Conservation (phyloP, 257 asterid species). For the Rauvolfia tetraphylla region DNA sequence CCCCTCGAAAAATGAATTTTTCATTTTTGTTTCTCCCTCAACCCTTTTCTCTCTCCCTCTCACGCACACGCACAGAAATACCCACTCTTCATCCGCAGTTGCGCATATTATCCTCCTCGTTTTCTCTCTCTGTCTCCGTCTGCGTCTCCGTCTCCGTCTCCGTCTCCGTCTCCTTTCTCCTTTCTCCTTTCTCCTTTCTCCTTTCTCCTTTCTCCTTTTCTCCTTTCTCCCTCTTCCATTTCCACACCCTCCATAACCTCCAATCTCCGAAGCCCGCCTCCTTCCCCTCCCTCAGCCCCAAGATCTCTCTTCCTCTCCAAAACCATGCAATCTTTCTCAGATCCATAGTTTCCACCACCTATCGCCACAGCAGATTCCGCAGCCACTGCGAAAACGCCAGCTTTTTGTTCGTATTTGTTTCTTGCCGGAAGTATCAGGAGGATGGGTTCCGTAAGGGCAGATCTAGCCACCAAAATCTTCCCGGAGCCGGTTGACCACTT, state of each 20-base stretch:
- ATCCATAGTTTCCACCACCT: slow-evolving; percentile 16
- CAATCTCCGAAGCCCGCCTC: background rate
- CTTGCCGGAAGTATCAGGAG: background rate
- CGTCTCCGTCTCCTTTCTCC: background rate
- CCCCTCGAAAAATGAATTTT: too few relatives aligned
- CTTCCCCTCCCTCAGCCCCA: background rate
- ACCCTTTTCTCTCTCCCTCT: background rate
- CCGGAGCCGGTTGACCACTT: slow-evolving; percentile 70
- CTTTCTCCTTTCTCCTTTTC: background rate
- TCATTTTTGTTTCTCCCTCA: background rate
- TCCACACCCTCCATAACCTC: background rate
- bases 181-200: background rate
- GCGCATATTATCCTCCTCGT: background rate
- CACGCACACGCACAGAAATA: background rate
- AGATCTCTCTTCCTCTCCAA: slow-evolving; percentile 7
- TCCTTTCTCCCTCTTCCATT: background rate
- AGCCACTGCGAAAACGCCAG: background rate
- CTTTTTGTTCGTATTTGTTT: background rate
- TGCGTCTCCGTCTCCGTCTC: background rate
- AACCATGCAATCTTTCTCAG: slow-evolving; percentile 12
- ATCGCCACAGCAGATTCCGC: background rate
- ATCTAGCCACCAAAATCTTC: slow-evolving; percentile 45
- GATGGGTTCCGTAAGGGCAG: slow-evolving; percentile 49
- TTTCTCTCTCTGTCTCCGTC: background rate
- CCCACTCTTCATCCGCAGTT: background rate